Percentiles rank a stretch among this genome's conserved stretches.
Conservation (phyloP, 805 yeast genomes). For the Kockiozyma suomiensis region DNA sequence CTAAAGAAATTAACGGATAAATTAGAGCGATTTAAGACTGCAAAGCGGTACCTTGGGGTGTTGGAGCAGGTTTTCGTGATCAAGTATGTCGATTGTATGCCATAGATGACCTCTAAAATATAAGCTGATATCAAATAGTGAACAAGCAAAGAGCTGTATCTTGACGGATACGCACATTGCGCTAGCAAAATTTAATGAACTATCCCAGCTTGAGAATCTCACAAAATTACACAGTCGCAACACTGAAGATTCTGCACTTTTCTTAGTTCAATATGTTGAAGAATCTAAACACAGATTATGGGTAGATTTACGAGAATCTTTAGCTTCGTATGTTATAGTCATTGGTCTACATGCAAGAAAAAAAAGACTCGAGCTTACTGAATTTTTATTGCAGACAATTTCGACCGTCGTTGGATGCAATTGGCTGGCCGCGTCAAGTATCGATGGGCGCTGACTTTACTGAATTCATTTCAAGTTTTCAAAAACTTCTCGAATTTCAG, state of each 20-base stretch:
- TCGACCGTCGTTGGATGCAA: constrained; percentile 15
- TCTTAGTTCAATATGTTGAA: constrained; percentile 15
- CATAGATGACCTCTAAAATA: not conserved
- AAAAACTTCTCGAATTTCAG: constrained; percentile 24
- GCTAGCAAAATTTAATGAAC: constrained; percentile 1
- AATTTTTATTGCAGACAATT: constrained; percentile 13
- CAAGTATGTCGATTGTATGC: constrained; percentile 5
- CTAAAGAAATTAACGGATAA: constrained; percentile 9
- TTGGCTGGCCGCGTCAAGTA: constrained; percentile 29
- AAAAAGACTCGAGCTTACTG: not conserved
- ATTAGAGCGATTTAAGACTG: constrained; percentile 17
- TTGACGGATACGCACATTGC: constrained; percentile 7
- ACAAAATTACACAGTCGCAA: constrained; percentile 8
- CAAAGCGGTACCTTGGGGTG: constrained; percentile 12
- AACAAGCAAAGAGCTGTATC: constrained; percentile 9
- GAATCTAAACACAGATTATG: constrained; percentile 6
- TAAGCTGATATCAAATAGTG: not conserved
- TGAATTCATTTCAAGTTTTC: constrained; percentile 6
- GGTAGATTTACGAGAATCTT: constrained; percentile 9
- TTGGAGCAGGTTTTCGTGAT: constrained; percentile 9
- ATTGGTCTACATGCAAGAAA: not conserved
- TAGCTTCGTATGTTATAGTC: constrained; percentile 16
- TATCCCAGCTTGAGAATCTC: constrained; percentile 1
- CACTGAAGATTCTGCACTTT: constrained; percentile 24
- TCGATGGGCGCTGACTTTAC: not conserved